Percentiles rank a stretch among this genome's conserved stretches.
phyloP scores from a whole-genome alignment of 176 grass and related monocot genomes.

The Elymus sibiricus region DNA sequence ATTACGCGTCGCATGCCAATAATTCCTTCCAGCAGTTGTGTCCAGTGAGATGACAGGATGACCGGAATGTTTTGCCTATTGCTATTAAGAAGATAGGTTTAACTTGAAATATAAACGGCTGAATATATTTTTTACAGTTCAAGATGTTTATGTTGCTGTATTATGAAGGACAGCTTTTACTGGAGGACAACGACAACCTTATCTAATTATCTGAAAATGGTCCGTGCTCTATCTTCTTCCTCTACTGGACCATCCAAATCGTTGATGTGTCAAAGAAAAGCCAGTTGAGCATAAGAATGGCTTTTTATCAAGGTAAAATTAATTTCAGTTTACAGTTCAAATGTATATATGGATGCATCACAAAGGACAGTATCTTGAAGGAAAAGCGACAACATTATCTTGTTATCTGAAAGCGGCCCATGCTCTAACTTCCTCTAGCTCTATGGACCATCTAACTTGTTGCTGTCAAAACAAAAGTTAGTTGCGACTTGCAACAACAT shows the following conservation, averaged over 20 bases:
- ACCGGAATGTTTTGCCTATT: neutral
- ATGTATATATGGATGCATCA: neutral
- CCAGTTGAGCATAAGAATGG: neutral
- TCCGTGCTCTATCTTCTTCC: neutral
- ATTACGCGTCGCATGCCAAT: neutral
- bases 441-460: neutral
- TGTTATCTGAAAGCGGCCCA: conserved; percentile 7
- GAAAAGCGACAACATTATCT: neutral
- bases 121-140: neutral
- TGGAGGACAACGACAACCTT: neutral
- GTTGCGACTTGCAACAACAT: neutral
- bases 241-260: neutral
- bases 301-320: neutral
- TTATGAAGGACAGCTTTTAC: neutral
- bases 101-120: too few species aligned
- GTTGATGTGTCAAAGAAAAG: neutral
- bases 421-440: neutral
- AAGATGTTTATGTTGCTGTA: neutral
- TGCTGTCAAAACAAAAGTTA: neutral
- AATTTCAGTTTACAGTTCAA: neutral
- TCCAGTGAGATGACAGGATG: neutral
- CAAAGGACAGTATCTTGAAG: neutral
- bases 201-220: neutral
- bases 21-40: neutral
- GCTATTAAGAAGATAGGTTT: neutral